These are phyloP conservation scores for Hypomontagnella monticulosa DNA, from an alignment of 495 filamentous ascomycete species.

Conservation along the genomic window DNA sequence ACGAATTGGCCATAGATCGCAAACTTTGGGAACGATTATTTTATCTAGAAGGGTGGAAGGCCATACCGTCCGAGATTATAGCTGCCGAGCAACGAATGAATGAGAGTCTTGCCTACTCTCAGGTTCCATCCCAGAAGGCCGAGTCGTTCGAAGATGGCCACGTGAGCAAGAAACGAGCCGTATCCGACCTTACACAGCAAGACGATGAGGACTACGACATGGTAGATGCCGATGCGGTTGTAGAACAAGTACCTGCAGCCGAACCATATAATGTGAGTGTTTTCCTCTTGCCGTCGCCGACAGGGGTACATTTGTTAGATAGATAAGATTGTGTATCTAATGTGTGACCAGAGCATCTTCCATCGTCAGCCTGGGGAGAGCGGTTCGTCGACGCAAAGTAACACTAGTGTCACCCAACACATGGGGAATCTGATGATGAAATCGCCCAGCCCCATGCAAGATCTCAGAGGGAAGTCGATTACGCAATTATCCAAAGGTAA, in stretches of 20 bases:
- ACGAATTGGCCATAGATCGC: constrained; percentile 79
- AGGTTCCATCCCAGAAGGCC: constrained; percentile 42
- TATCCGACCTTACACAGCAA: constrained; percentile 45
- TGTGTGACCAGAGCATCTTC: constrained; percentile 48
- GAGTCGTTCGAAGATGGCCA: constrained; percentile 53
- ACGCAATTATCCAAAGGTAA: constrained; percentile 47
- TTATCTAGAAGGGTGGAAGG: constrained; percentile 82
- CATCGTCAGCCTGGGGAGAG: constrained; percentile 41
- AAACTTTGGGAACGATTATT: constrained; percentile 88
- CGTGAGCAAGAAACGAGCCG: constrained; percentile 57
- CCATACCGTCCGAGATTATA: constrained; percentile 70
- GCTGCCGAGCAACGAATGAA: constrained; percentile 71
- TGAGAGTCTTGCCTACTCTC: constrained; percentile 33
- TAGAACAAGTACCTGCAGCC: constrained; percentile 43
- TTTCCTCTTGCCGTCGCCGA: not conserved
- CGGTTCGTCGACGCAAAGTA: constrained; percentile 42
- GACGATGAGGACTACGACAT: constrained; percentile 59
- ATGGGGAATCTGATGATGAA: constrained; percentile 40
- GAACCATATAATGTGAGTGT: constrained; percentile 21
- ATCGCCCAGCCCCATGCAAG: constrained; percentile 44
- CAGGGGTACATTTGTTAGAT: no score
- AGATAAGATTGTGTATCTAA: constrained; percentile 44
- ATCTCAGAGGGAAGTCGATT: constrained; percentile 23
- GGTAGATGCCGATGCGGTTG: constrained; percentile 49
- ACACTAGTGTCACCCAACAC: constrained; percentile 33